Conservation (phyloP, 352 stramenopile species). For the Globisporangium acanthophoron region DNA sequence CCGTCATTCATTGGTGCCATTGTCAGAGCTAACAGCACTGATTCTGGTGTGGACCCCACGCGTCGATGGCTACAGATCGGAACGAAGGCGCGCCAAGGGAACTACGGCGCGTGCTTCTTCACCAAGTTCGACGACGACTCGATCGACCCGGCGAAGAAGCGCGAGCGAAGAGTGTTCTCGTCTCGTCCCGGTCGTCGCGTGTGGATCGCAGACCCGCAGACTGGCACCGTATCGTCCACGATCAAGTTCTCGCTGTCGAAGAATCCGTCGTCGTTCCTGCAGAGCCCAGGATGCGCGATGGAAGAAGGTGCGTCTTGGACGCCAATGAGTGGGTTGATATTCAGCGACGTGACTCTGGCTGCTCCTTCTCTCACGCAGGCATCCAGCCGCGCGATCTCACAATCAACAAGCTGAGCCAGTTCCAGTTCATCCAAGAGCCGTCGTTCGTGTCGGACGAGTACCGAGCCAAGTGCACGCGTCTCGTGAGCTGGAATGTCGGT, state of each 20-base stretch:
- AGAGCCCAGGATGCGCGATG: constrained; percentile 40
- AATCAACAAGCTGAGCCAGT: constrained; percentile 74
- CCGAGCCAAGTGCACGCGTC: constrained; percentile 36
- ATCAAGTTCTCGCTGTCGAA: constrained; percentile 80
- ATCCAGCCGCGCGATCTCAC: constrained; percentile 71
- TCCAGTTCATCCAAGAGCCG: constrained; percentile 66
- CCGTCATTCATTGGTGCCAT: too few relatives aligned
- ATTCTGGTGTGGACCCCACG: background rate
- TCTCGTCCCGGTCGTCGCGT: constrained; percentile 71
- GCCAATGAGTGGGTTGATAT: too few relatives aligned
- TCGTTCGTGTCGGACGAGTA: constrained; percentile 38
- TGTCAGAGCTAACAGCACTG: too few relatives aligned
- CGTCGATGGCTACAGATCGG: constrained; percentile 39
- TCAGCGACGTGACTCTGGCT: too few relatives aligned
- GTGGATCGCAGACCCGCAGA: constrained; percentile 75
- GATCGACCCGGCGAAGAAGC: constrained; percentile 54
- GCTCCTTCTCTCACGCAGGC: constrained; percentile 6
- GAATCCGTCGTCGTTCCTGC: constrained; percentile 52
- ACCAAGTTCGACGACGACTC: constrained; percentile 47
- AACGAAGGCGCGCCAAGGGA: constrained; percentile 76
- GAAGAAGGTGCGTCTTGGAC: constrained; percentile 38
- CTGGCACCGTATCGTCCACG: constrained; percentile 74
- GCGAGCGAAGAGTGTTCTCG: constrained; percentile 74
- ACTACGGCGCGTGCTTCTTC: constrained; percentile 81
- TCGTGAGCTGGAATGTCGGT: constrained; percentile 80